Evolutionary conservation across 139 green algal species (phyloP), one percentile per base, ranked within the genome.

Genomic region (Eudorina sp.): DNA sequence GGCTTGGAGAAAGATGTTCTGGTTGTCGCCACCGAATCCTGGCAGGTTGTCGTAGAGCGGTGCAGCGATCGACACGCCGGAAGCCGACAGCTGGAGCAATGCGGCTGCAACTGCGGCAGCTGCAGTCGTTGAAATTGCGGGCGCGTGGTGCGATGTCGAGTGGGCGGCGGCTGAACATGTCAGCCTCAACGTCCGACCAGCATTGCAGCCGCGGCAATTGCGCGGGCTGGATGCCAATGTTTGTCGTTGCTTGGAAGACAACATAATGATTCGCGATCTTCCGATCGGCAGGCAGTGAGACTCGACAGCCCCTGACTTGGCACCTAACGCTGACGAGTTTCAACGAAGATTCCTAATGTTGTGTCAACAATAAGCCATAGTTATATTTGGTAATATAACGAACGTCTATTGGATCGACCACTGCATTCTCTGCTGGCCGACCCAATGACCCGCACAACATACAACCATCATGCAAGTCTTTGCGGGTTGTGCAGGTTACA

Each of bases 11-110:
- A 88, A 88, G 16, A 41, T 2, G 25, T 76, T 48, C 21, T 66
- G 68, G 1, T 4, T 34, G 29, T 81, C 83, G 1, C 29, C 83
- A 2, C 83, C 83, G 62, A 88, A 88, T 16, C 83, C 68, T 21
- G 83, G 83, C 29, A 88, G 69, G 53, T 81, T 81, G 51, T 88
- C 68, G 19, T 88, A 88, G 48, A 80, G 48, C 13, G 83, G 83
- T 4, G 83, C 83, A 0, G 83, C 83, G 51, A 88, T 31, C 2
- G 83, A 81, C 38, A 70, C 0, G 43, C 58, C 48, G 18, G 55
- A 29, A 0, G 45, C 53, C 21, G 73, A 76, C 29, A 77, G 72
- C 72, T 84, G 69, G 18, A 89, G 25, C 3, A 82, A 14, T 19
- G 55, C 51, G 13, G 62, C 62, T 29, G 45, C 31, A 76, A 74